phyloP scores from a whole-genome alignment of 202 grass and related monocot species.

The Eragrostis tef region DNA sequence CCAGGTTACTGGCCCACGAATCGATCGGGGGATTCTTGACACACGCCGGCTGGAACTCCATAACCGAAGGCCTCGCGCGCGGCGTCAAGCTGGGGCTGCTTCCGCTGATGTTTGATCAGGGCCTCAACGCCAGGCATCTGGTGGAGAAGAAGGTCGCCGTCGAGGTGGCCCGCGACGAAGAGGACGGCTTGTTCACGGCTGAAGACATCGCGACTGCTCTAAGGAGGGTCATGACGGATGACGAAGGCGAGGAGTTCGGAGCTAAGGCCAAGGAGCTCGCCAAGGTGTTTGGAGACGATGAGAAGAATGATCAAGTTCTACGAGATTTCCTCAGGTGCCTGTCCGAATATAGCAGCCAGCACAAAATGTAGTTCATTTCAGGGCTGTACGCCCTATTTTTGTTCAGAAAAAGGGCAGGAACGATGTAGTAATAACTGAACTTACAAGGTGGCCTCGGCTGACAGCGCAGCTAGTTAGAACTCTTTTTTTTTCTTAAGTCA shows the following conservation, averaged over 20 bases:
- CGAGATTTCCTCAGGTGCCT: constrained; percentile 57
- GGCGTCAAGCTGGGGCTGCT: constrained; percentile 63
- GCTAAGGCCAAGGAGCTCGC: constrained; percentile 48
- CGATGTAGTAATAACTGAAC: too few relatives aligned
- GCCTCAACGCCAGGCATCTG: constrained; percentile 66
- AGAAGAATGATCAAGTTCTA: constrained; percentile 54
- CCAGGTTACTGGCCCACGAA: constrained; percentile 54
- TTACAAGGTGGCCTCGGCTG: too few relatives aligned
- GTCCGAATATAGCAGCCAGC: constrained; percentile 37
- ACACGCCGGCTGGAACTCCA: constrained; percentile 75
- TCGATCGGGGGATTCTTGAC: constrained; percentile 75
- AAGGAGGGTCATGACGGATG: constrained; percentile 58
- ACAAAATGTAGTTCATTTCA: background rate
- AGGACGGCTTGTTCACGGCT: constrained; percentile 61
- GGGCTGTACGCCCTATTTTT: background rate
- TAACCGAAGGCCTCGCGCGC: constrained; percentile 58
- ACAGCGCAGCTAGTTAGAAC: too few relatives aligned
- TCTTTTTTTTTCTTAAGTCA: too few relatives aligned
- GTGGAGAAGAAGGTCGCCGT: constrained; percentile 57
- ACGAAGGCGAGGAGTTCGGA: constrained; percentile 45
- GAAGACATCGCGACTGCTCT: constrained; percentile 54
- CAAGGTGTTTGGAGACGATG: constrained; percentile 63
- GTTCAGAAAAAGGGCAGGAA: too few relatives aligned
- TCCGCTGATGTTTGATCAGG: constrained; percentile 74
- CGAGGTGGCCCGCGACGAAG: constrained; percentile 61